Conservation (phyloP, 73 alveolate species). For the Paramecium bursaria region DNA sequence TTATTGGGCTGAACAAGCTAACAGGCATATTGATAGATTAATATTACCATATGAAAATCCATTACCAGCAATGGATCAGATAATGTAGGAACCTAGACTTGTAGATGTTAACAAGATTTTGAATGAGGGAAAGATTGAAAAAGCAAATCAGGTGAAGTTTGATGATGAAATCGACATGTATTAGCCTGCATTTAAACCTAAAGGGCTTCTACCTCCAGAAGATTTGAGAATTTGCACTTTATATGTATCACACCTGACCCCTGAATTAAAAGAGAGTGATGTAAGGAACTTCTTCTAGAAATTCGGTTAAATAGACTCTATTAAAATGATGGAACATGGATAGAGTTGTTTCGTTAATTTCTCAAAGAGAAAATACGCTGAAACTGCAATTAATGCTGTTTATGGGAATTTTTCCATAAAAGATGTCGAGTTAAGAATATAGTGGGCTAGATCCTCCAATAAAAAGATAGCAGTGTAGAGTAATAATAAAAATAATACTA, state of each 20-base stretch:
- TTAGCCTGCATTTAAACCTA: conserved; percentile 21
- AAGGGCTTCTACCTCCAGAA: conserved; percentile 64
- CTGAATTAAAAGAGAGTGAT: conserved; percentile 59
- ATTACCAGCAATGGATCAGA: conserved; percentile 55
- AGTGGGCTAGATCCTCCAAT: conserved; percentile 68
- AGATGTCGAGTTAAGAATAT: conserved; percentile 55
- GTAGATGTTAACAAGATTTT: conserved; percentile 60
- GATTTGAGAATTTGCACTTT: conserved; percentile 50
- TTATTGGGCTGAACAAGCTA: conserved; percentile 87
- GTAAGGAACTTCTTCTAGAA: conserved; percentile 49
- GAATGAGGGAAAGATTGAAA: conserved; percentile 60
- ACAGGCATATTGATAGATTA: conserved; percentile 52
- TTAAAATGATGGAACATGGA: conserved; percentile 59
- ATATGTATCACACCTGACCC: conserved; percentile 45
- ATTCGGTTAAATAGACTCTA: conserved; percentile 51
- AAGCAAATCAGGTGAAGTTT: conserved; percentile 32
- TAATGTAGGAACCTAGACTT: conserved; percentile 55
- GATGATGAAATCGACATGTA: conserved; percentile 32
- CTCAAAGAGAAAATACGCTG: conserved; percentile 64
- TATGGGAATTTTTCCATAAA: conserved; percentile 48
- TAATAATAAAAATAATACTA: neutral
- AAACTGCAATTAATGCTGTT: conserved; percentile 59
- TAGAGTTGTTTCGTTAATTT: conserved; percentile 61
- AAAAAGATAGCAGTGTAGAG: conserved; percentile 40
- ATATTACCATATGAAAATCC: conserved; percentile 34